phyloP scores from a whole-genome alignment of 306 rosid genomes.

The Vachellia collinsii region DNA sequence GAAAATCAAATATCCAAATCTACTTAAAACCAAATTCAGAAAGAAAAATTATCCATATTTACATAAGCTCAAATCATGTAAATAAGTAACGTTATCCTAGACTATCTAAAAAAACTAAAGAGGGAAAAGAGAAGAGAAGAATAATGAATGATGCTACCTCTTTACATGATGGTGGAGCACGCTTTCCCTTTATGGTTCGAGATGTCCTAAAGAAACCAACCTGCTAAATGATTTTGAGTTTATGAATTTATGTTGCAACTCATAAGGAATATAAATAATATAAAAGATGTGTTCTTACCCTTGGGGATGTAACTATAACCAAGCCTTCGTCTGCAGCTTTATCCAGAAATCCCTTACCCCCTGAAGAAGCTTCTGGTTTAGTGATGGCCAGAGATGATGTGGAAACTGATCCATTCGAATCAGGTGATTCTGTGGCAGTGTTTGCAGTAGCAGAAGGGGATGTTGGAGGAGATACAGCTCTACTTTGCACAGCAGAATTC shows the following conservation, averaged over 20 bases:
- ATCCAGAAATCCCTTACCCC: conserved; percentile 56
- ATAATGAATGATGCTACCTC: conserved; percentile 57
- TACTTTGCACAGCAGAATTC: conserved; percentile 42
- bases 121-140: neutral
- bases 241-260: conserved; percentile 35
- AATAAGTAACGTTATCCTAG: conserved; percentile 9
- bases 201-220: conserved; percentile 86
- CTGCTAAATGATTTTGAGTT: conserved; percentile 51
- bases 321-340: conserved; percentile 87
- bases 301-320: conserved; percentile 75
- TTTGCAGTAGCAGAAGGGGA: conserved; percentile 46
- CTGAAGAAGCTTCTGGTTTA: conserved; percentile 49
- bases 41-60: conserved; percentile 1
- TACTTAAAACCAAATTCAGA: neutral
- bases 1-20: neutral
- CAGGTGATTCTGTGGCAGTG: conserved; percentile 44
- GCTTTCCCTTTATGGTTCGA: conserved; percentile 86
- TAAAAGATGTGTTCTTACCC: conserved; percentile 48
- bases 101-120: neutral
- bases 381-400: conserved; percentile 62
- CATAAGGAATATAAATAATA: conserved; percentile 14
- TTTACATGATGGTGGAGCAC: conserved; percentile 73
- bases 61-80: neutral
- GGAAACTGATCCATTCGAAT: conserved; percentile 54
- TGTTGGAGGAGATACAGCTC: conserved; percentile 45